Percentiles rank a stretch among this genome's conserved stretches.
These are phyloP conservation scores for Citropsis articulata DNA, from an alignment of 345 rosid species.

Conservation along the genomic window DNA sequence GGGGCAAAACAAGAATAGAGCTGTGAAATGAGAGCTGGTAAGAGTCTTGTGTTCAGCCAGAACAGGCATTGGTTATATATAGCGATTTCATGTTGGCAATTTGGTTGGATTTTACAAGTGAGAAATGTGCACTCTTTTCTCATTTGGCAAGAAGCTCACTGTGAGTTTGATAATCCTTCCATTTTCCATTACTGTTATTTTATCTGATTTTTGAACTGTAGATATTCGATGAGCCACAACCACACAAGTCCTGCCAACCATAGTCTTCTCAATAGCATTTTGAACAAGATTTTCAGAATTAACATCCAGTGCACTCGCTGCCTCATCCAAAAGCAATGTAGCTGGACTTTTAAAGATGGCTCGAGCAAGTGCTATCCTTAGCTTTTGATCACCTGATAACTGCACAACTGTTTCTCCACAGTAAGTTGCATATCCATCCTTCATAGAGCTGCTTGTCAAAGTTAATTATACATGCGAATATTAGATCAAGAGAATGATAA, in stretches of 20 bases:
- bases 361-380: constrained; percentile 34
- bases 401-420: constrained; percentile 29
- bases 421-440: constrained; percentile 20
- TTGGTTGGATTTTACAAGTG: constrained; percentile 16
- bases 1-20: background rate
- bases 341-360: constrained; percentile 40
- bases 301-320: constrained; percentile 35
- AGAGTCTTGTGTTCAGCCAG: background rate
- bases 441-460: constrained; percentile 10
- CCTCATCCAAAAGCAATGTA: constrained; percentile 34
- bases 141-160: constrained; percentile 16
- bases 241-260: constrained; percentile 28
- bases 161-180: constrained; percentile 20
- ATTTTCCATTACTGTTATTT: constrained; percentile 13
- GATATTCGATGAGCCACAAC: constrained; percentile 28
- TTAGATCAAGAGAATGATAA: background rate
- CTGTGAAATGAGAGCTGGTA: background rate
- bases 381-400: constrained; percentile 46
- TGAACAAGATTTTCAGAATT: constrained; percentile 32
- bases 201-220: constrained; percentile 16
- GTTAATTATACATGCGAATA: background rate
- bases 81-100: background rate
- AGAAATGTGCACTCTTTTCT: constrained; percentile 17
- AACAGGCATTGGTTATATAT: background rate
- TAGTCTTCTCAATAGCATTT: constrained; percentile 26